Evolutionary conservation across 352 stramenopile species (phyloP).

Genomic region (Globisporangium recalcitrans): DNA sequence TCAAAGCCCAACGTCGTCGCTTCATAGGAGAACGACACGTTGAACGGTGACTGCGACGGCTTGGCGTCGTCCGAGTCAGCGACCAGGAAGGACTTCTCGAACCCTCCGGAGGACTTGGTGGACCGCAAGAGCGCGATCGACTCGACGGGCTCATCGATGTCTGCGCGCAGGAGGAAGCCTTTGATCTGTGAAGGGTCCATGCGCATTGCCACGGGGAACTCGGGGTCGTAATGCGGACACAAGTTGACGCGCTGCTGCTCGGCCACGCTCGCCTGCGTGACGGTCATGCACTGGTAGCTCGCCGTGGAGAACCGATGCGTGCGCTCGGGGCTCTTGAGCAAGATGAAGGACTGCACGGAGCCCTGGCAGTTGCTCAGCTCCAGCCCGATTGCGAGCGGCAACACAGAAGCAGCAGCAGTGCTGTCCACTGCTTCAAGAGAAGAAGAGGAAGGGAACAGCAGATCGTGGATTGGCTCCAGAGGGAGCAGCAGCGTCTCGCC

Average conservation of each 20-base stretch:
- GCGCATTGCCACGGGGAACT: conserved; percentile 16
- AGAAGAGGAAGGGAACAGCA: conserved; percentile 13
- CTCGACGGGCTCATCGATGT: conserved; percentile 12
- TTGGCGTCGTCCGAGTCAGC: background rate
- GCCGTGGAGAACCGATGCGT: conserved; percentile 23
- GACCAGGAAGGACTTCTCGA: conserved; percentile 16
- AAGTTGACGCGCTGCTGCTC: conserved; percentile 20
- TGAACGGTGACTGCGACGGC: conserved; percentile 5
- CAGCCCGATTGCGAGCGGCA: conserved; percentile 21
- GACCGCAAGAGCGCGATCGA: conserved; percentile 25
- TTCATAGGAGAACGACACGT: conserved; percentile 18
- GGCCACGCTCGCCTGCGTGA: conserved; percentile 11
- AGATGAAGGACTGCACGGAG: conserved; percentile 22
- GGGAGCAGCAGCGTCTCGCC: conserved; percentile 29
- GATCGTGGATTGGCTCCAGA: conserved; percentile 21
- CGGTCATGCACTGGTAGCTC: conserved; percentile 29
- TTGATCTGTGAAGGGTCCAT: conserved; percentile 20
- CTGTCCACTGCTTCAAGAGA: background rate
- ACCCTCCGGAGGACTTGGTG: conserved; percentile 22
- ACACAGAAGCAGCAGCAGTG: background rate
- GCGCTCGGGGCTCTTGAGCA: conserved; percentile 11
- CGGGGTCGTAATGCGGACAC: conserved; percentile 23
- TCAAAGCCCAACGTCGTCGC: conserved; percentile 19
- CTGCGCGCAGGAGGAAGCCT: conserved; percentile 26
- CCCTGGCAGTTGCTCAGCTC: conserved; percentile 29